Evolutionary conservation across 805 yeast species (phyloP).

Genomic region (Candida vaughaniae): DNA sequence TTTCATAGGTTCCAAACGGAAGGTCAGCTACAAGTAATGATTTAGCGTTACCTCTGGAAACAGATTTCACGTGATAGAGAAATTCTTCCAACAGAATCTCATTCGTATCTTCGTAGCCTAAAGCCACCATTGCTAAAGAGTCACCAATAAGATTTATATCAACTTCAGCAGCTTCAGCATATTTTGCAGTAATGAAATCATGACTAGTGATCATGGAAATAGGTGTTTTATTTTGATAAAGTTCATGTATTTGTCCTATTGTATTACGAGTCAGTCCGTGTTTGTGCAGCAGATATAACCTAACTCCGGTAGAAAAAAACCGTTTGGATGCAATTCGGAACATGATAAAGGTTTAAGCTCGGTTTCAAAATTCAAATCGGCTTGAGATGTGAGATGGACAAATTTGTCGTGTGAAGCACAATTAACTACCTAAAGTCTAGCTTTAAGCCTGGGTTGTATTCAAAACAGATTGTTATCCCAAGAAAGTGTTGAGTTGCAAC

Average conservation of each 20-base stretch:
- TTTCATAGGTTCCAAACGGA: conserved; percentile 86
- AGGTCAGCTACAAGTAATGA: conserved; percentile 80
- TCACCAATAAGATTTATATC: conserved; percentile 86
- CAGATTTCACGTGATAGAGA: conserved; percentile 72
- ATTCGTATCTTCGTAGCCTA: conserved; percentile 77
- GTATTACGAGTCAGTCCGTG: conserved; percentile 19
- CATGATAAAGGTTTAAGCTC: background rate
- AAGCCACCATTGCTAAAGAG: conserved; percentile 86
- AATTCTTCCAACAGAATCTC: conserved; percentile 79
- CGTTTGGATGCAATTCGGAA: background rate
- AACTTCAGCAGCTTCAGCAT: conserved; percentile 63
- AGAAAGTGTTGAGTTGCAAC: too few relatives aligned
- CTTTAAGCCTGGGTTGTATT: too few relatives aligned
- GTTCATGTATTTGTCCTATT: conserved; percentile 17
- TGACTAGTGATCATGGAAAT: conserved; percentile 73
- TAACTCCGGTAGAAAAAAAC: background rate
- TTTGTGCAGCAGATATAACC: conserved; percentile 8
- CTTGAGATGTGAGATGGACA: conserved; percentile 1
- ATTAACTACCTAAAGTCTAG: too few relatives aligned
- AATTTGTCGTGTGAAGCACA: conserved; percentile 1
- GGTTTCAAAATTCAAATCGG: conserved; percentile 1
- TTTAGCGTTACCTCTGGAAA: conserved; percentile 62
- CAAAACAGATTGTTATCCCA: too few relatives aligned
- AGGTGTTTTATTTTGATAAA: conserved; percentile 23
- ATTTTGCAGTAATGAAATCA: conserved; percentile 72